Percentiles rank a stretch among this genome's conserved stretches.
These are phyloP conservation scores for Trichoderma sp. DNA, from an alignment of 2,329 filamentous ascomycete genomes.

Conservation along the genomic window DNA sequence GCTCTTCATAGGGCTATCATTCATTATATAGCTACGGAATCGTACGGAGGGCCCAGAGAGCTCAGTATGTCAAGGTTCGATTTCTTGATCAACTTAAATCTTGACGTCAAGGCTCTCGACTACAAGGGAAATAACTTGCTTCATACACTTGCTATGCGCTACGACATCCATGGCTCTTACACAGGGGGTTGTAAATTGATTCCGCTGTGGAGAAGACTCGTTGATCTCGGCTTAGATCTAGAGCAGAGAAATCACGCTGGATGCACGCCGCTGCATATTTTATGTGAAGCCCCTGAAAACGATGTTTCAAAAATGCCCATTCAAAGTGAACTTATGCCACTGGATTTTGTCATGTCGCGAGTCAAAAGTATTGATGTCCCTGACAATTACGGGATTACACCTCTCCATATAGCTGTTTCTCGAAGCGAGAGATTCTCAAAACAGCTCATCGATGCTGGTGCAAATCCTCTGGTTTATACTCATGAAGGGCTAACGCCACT, in stretches of 20 bases:
- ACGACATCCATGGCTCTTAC: neutral
- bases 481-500: slow-evolving; percentile 43
- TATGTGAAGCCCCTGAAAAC: slow-evolving; percentile 22
- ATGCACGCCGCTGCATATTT: slow-evolving; percentile 35
- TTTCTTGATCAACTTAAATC: slow-evolving; percentile 24
- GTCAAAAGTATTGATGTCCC: slow-evolving; percentile 26
- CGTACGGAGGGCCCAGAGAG: neutral
- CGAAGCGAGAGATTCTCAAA: slow-evolving; percentile 34
- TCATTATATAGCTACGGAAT: neutral
- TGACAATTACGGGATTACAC: slow-evolving; percentile 31
- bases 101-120: slow-evolving; percentile 30
- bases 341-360: slow-evolving; percentile 32
- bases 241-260: slow-evolving; percentile 32
- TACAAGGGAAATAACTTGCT: slow-evolving; percentile 33
- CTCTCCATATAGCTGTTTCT: slow-evolving; percentile 36
- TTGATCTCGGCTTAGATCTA: slow-evolving; percentile 29
- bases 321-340: neutral
- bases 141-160: slow-evolving; percentile 31
- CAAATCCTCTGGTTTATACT: slow-evolving; percentile 39
- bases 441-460: slow-evolving; percentile 43
- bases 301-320: neutral
- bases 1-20: slow-evolving; percentile 31
- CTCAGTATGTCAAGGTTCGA: slow-evolving; percentile 23
- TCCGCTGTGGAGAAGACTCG: slow-evolving; percentile 29
- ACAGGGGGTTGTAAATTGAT: neutral